These are phyloP conservation scores for Vigna nakashimae DNA, from an alignment of 306 rosid species.

Conservation along the genomic window DNA sequence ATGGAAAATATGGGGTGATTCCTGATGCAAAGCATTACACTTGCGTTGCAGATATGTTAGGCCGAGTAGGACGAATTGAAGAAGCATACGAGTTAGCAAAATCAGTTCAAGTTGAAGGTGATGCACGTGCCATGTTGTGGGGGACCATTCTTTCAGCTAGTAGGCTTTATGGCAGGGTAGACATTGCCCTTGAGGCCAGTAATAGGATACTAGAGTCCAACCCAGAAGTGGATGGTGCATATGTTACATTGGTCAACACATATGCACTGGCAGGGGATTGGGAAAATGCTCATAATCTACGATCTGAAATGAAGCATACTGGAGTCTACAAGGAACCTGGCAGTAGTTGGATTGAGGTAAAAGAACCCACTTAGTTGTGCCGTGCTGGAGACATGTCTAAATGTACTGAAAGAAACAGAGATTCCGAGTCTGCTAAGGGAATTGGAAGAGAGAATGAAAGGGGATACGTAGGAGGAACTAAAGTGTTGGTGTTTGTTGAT, in stretches of 20 bases:
- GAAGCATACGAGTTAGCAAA: constrained; percentile 76
- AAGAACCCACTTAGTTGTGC: constrained; percentile 67
- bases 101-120: constrained; percentile 55
- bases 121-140: constrained; percentile 69
- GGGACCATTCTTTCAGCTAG: constrained; percentile 84
- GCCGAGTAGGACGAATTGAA: constrained; percentile 70
- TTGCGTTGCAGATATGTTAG: constrained; percentile 83
- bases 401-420: constrained; percentile 49
- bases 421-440: constrained; percentile 57
- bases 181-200: constrained; percentile 76
- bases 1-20: constrained; percentile 59
- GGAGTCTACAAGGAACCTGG: constrained; percentile 81
- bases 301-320: constrained; percentile 66
- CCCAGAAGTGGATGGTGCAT: constrained; percentile 72
- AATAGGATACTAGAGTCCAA: constrained; percentile 66
- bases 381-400: constrained; percentile 69
- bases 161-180: constrained; percentile 86
- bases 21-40: constrained; percentile 76
- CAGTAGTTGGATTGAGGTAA: constrained; percentile 87
- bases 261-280: constrained; percentile 77
- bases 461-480: constrained; percentile 71
- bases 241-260: constrained; percentile 75
- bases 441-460: constrained; percentile 72
- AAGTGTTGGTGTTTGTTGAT: constrained; percentile 76
- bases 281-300: constrained; percentile 66